Evolutionary conservation across 1,139 yeast species (phyloP).

Genomic region (Protomyces inundatus): DNA sequence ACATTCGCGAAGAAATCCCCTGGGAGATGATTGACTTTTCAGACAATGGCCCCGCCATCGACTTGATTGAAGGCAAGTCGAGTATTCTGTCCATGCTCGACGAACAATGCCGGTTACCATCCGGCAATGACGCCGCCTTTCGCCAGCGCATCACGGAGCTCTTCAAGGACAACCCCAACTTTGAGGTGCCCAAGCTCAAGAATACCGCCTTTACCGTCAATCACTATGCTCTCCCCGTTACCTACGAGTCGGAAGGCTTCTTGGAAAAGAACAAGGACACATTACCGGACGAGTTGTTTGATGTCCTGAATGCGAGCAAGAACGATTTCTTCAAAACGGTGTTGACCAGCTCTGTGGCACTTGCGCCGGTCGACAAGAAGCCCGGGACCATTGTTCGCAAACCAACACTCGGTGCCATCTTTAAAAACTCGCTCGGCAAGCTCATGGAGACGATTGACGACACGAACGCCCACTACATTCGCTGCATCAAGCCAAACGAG

Average conservation of each 20-base stretch:
- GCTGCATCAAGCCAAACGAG: slow-evolving; percentile 96
- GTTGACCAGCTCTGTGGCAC: slow-evolving; percentile 59
- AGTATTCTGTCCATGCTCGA: slow-evolving; percentile 77
- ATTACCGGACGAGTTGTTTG: slow-evolving; percentile 91
- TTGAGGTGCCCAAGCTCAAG: slow-evolving; percentile 92
- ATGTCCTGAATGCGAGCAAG: slow-evolving; percentile 64
- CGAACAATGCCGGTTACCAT: slow-evolving; percentile 91
- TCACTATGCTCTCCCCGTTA: slow-evolving; percentile 91
- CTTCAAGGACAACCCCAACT: slow-evolving; percentile 79
- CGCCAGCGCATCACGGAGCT: slow-evolving; percentile 50
- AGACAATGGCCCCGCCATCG: slow-evolving; percentile 96
- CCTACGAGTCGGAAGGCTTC: slow-evolving; percentile 89
- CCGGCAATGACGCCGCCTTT: slow-evolving; percentile 93
- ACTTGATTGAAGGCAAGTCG: slow-evolving; percentile 73
- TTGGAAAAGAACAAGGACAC: slow-evolving; percentile 96
- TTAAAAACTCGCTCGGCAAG: slow-evolving; percentile 86
- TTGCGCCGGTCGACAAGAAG: slow-evolving; percentile 39
- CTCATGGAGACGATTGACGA: slow-evolving; percentile 89
- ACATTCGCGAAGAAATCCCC: slow-evolving; percentile 82
- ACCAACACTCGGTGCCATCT: slow-evolving; percentile 92
- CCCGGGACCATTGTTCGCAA: slow-evolving; percentile 56
- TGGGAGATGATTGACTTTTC: slow-evolving; percentile 96
- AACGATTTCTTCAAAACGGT: slow-evolving; percentile 62
- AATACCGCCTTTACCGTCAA: slow-evolving; percentile 83
- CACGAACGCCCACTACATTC: slow-evolving; percentile 91